phyloP scores from a whole-genome alignment of 139 green algal species.

The Yamagishiella unicocca region DNA sequence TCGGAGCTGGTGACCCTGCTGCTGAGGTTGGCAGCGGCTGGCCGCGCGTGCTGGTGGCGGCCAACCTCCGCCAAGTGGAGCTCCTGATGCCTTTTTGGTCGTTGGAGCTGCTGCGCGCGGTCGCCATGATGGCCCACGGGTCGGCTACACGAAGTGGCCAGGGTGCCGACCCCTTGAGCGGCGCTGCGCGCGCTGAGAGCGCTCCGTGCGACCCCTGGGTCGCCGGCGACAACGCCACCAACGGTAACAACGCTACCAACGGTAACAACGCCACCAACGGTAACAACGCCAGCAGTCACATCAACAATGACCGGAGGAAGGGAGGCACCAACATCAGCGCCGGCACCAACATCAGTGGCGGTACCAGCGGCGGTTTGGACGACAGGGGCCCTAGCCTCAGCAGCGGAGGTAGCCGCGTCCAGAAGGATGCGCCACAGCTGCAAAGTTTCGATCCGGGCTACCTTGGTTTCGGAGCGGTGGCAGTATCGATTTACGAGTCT shows the following conservation, averaged over 20 bases:
- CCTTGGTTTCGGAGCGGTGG: not conserved
- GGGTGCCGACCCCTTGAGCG: too few relatives aligned
- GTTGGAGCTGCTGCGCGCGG: conserved; percentile 5
- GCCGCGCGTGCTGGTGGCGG: not conserved
- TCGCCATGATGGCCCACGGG: conserved; percentile 7
- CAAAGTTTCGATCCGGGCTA: not conserved
- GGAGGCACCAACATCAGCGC: too few relatives aligned
- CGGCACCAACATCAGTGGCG: too few relatives aligned
- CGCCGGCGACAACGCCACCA: not conserved
- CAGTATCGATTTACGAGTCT: conserved; percentile 34
- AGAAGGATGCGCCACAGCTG: too few relatives aligned
- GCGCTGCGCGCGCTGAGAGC: too few relatives aligned
- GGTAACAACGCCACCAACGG: not conserved
- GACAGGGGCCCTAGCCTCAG: too few relatives aligned
- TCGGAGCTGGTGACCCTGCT: not conserved
- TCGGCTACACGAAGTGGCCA: too few relatives aligned
- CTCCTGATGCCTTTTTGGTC: conserved; percentile 28
- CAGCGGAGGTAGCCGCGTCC: too few relatives aligned
- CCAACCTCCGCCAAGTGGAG: conserved; percentile 25
- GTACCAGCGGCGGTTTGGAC: too few relatives aligned
- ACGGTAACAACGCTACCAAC: not conserved
- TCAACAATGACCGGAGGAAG: too few relatives aligned
- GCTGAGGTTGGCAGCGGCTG: not conserved
- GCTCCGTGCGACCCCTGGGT: not conserved
- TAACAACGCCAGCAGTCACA: not conserved